Percentiles rank a stretch among this genome's conserved stretches.
Conservation (phyloP, 202 grass and related monocot species). For the Dendrocalamus latiflorus region DNA sequence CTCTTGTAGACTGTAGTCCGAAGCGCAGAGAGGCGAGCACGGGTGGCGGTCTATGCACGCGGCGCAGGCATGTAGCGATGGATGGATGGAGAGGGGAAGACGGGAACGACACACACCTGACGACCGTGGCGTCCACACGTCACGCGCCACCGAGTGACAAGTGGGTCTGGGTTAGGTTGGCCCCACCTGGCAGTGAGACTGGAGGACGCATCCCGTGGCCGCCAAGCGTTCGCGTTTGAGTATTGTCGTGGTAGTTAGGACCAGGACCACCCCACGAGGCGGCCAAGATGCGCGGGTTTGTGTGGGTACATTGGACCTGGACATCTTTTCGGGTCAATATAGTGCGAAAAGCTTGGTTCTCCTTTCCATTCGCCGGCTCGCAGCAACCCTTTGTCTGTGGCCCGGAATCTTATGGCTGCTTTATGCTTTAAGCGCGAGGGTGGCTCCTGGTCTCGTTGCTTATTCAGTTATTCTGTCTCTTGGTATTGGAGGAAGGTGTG, state of each 20-base stretch:
- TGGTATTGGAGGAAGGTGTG: too few relatives aligned
- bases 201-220: accelerated
- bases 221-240: neutral
- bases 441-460: neutral
- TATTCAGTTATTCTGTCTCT: too few relatives aligned
- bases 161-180: neutral
- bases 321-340: conserved; percentile 23
- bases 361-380: neutral
- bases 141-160: accelerated
- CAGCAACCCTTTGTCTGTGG: neutral
- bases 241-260: neutral
- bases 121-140: conserved; percentile 29
- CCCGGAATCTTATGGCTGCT: neutral
- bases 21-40: accelerated
- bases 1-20: too few relatives aligned
- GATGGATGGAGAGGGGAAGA: neutral
- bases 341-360: conserved; percentile 5
- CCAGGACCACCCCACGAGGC: neutral
- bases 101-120: neutral
- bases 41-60: neutral
- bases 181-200: neutral
- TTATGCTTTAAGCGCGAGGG: neutral
- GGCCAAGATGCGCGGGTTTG: conserved; percentile 8
- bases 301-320: conserved; percentile 37
- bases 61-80: neutral